Conservation (phyloP, 108 stramenopile species). For the Fistulifera pelliculosa region DNA sequence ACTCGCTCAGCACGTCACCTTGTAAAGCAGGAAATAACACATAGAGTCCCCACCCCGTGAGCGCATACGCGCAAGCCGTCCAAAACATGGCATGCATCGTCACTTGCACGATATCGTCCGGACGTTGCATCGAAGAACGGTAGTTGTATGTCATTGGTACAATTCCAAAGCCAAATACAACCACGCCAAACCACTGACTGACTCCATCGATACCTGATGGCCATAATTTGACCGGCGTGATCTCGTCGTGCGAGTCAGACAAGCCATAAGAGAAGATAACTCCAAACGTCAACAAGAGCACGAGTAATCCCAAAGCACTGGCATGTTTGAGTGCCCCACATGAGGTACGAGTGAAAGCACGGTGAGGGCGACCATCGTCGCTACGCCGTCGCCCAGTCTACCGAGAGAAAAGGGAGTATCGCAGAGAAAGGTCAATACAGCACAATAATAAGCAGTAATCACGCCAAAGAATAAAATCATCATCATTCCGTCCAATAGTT, state of each 20-base stretch:
- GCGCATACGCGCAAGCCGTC: conserved; percentile 38
- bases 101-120: conserved; percentile 31
- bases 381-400: conserved; percentile 7
- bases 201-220: conserved; percentile 27
- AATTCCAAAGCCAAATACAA: conserved; percentile 54
- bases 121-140: conserved; percentile 64
- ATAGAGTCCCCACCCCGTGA: conserved; percentile 46
- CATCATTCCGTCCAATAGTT: conserved; percentile 50
- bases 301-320: conserved; percentile 38
- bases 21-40: conserved; percentile 48
- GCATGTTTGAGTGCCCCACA: conserved; percentile 44
- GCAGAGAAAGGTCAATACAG: conserved; percentile 41
- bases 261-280: conserved; percentile 21
- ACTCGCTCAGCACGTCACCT: conserved; percentile 59
- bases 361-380: conserved; percentile 34
- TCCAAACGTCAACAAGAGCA: conserved; percentile 34
- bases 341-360: conserved; percentile 63
- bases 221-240: neutral
- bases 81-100: conserved; percentile 38
- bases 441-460: conserved; percentile 58
- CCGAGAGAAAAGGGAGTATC: conserved; percentile 45
- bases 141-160: conserved; percentile 56
- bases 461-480: conserved; percentile 47
- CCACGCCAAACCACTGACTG: conserved; percentile 66
- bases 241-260: neutral